Base-by-base conservation (phyloP, 108 stramenopile genomes). In the Cyclotella kingstonii region DNA sequence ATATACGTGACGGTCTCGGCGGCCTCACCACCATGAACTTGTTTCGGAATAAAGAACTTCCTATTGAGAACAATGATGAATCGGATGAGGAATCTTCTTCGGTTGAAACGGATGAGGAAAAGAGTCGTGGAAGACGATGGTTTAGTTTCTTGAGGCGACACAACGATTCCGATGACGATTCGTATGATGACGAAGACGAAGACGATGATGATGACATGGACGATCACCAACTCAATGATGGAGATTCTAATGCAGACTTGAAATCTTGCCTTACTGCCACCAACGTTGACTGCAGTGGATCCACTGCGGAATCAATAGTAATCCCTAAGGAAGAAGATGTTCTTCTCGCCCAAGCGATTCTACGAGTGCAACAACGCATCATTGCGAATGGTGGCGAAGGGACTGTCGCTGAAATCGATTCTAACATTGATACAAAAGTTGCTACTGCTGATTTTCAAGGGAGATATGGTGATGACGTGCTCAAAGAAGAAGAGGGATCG, bases 301-400 rank as follows among this genome's bases (percentile, higher is more conserved):
- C 1, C 46, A 30, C 30, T 21, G 6, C 35, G 23, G 4, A 7
- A 36, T n/a, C 1, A 52, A 49, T 1, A 18, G 34, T 21, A 35
- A 26, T 41, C 36, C 12, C 47, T 2, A 41, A 64, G 5, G 23
- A 44, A 43, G 61, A 45, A 2, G 62, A 72, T 35, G 38, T 43
- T 23, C 45, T 47, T 7, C 48, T 73, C 28, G 72, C 72, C 56
- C 56, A 64, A 35, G 72, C 72, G 4, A 65, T 73, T 34, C 63
- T 60, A 39, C 48, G 72, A 25, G 72, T 73, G 17, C 63, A 65
- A 48, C 56, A 65, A 27, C 56, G 72, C 15, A 73, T 73, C 17
- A 63, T 29, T 39, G 45, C 12, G 8, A 21, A 29, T 3, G 7
- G n/a, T 50, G 22, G 4, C 2, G 10, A n/a, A n/a, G n/a, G n/a